Conservation (phyloP, 2,329 filamentous ascomycete species). For the Sporothrix dimorphospora region DNA sequence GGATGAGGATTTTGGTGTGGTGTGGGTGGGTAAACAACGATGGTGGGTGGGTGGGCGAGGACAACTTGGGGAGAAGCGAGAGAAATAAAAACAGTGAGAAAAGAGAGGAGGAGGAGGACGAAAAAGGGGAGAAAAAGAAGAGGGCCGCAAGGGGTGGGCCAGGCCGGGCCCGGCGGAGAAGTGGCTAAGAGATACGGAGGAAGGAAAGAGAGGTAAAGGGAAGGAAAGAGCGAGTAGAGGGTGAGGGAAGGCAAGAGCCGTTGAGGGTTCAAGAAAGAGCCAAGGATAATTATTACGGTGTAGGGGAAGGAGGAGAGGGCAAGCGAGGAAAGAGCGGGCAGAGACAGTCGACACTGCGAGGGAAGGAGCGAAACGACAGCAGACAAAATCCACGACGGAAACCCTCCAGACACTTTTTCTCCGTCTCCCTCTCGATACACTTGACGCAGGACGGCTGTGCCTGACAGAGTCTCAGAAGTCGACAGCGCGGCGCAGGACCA, state of each 20-base stretch:
- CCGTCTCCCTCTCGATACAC: not conserved
- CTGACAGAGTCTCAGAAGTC: slow-evolving; percentile 22
- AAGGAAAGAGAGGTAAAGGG: not conserved
- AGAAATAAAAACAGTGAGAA: not conserved
- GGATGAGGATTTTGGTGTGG: not conserved
- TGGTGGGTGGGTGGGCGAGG: not conserved
- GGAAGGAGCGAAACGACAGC: not conserved
- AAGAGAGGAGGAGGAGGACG: not conserved
- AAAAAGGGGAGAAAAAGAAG: not conserved
- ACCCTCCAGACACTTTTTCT: not conserved
- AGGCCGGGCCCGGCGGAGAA: not conserved
- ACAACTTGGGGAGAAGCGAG: not conserved
- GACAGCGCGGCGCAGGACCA: slow-evolving; percentile 7
- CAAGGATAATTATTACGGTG: not conserved
- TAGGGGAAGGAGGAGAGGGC: not conserved
- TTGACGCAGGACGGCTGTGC: slow-evolving; percentile 23
- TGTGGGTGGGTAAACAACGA: slow-evolving; percentile 11
- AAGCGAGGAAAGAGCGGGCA: not conserved
- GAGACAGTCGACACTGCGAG: not conserved
- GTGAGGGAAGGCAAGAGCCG: not conserved
- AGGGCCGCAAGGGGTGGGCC: slow-evolving; percentile 8
- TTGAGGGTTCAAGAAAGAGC: not conserved
- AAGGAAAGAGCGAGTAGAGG: not conserved
- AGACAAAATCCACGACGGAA: not conserved
- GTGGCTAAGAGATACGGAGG: not conserved